Evolutionary conservation across 495 filamentous ascomycete genomes (phyloP).

Genomic region (Aspergillus affinis): DNA sequence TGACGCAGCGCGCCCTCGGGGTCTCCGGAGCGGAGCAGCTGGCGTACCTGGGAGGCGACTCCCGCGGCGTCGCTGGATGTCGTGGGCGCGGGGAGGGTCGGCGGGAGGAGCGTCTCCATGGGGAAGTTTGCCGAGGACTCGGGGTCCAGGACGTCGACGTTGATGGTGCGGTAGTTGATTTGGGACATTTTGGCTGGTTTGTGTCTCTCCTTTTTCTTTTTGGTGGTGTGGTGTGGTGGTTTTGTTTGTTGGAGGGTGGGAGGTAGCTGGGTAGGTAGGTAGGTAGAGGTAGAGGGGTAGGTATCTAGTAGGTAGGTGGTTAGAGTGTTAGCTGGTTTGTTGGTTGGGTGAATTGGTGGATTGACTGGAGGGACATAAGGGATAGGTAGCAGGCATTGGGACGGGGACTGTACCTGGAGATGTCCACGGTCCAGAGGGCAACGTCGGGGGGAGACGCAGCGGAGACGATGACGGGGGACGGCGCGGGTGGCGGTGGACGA

Average conservation of each 20-base stretch:
- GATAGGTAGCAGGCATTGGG: not conserved
- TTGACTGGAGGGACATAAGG: no score
- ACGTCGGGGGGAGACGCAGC: not conserved
- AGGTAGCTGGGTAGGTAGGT: not conserved
- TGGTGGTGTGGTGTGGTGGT: not conserved
- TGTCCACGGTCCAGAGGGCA: not conserved
- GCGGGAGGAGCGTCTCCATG: slow-evolving; percentile 70
- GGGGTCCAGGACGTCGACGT: slow-evolving; percentile 86
- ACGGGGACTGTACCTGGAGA: not conserved
- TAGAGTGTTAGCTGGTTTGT: not conserved
- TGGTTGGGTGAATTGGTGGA: not conserved
- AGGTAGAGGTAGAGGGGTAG: not conserved
- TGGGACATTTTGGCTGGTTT: slow-evolving; percentile 48
- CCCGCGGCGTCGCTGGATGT: slow-evolving; percentile 70
- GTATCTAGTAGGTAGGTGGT: not conserved
- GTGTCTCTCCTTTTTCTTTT: slow-evolving; percentile 2
- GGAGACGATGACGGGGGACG: not conserved
- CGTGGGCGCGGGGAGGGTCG: slow-evolving; percentile 58
- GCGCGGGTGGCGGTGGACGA: not conserved
- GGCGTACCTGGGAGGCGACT: slow-evolving; percentile 73
- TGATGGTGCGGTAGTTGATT: slow-evolving; percentile 86
- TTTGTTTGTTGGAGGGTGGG: slow-evolving; percentile 1
- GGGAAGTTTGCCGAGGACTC: slow-evolving; percentile 87
- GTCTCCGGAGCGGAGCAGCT: slow-evolving; percentile 82
- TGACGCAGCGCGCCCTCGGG: slow-evolving; percentile 77